Evolutionary conservation across 108 stramenopile genomes (phyloP), one percentile per base, ranked within the genome.

Genomic region (Nitzschia palea): DNA sequence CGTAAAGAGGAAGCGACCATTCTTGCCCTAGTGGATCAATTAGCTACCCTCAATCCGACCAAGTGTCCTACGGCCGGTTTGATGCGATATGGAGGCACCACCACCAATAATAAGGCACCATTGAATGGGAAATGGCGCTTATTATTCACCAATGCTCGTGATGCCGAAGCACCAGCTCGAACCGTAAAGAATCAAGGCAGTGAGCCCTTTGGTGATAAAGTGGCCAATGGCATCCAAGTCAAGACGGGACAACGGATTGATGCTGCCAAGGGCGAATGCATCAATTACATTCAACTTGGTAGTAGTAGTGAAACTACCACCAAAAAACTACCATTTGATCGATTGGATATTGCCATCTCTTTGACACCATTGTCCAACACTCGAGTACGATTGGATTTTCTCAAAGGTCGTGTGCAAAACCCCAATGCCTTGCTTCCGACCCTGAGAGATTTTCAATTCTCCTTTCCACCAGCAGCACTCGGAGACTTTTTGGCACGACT

Each of bases 91-190:
- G 30, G 12, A 34, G 5, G 15, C 44, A 27, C 45, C 9, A n/a
- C 20, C 6, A 18, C 31, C 31, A 57, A 32, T 23, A 9, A 31
- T 8, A 30, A 17, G 29, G 22, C 52, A 5, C 61, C 76, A 0
- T 61, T 81, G 34, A 27, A 70, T 42, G 80, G 80, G 15, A 30
- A 33, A 60, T 81, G 80, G 80, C 73, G 62, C 23, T 22, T 74
- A 4, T 55, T 81, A 10, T 81, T 63, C 28, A 74, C 80, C 26
- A 81, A 76, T 9, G 80, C 80, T 0, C 70, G 62, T 2, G 80
- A 81, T 51, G 77, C 77, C 17, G 65, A 66, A 34, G 65, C 50
- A 53, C 65, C 65, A 27, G 65, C 50, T 17, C 25, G 65, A 44
- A 62, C 57, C 15, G 57, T 34, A 35, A 35, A 31, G 33, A 33